A percentile compares a stretch with the other conserved stretches of the same genome.
Conservation (phyloP, 108 stramenopile genomes). For the Discostella pseudostelligera region DNA sequence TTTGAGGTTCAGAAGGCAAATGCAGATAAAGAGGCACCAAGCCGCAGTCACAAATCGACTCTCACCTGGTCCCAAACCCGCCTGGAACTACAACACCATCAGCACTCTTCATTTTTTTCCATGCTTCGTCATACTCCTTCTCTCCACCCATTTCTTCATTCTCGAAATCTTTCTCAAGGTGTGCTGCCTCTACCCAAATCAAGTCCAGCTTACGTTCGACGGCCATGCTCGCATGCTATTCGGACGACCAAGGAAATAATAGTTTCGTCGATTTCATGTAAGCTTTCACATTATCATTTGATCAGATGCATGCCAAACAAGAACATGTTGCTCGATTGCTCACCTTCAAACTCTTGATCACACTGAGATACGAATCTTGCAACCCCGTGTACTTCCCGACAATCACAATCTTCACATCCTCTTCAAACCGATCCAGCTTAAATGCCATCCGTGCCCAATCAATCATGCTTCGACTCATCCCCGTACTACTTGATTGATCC, state of each 20-base stretch:
- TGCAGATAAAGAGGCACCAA: not conserved
- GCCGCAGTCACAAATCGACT: constrained; percentile 2
- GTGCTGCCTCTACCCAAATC: constrained; percentile 94
- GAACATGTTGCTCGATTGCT: not conserved
- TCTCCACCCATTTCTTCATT: constrained; percentile 38
- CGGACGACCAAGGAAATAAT: not conserved
- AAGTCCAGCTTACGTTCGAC: constrained; percentile 81
- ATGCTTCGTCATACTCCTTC: constrained; percentile 60
- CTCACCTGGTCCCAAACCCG: constrained; percentile 89
- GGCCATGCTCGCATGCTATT: constrained; percentile 90
- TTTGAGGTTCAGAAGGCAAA: not conserved
- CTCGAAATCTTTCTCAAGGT: constrained; percentile 67
- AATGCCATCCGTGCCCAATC: constrained; percentile 91
- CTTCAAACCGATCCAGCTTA: constrained; percentile 67
- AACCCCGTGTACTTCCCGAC: constrained; percentile 98
- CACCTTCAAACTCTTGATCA: constrained; percentile 94
- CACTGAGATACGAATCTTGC: constrained; percentile 93
- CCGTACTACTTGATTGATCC: constrained; percentile 19
- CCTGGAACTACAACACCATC: constrained; percentile 88
- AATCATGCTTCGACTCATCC: constrained; percentile 57
- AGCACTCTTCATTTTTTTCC: constrained; percentile 57
- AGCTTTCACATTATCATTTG: not conserved
- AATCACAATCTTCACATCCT: constrained; percentile 89
- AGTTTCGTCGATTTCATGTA: not conserved
- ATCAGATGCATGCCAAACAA: not conserved